Base-by-base conservation (phyloP, 148 eudicot species). In the Heliamphora exappendiculata region DNA sequence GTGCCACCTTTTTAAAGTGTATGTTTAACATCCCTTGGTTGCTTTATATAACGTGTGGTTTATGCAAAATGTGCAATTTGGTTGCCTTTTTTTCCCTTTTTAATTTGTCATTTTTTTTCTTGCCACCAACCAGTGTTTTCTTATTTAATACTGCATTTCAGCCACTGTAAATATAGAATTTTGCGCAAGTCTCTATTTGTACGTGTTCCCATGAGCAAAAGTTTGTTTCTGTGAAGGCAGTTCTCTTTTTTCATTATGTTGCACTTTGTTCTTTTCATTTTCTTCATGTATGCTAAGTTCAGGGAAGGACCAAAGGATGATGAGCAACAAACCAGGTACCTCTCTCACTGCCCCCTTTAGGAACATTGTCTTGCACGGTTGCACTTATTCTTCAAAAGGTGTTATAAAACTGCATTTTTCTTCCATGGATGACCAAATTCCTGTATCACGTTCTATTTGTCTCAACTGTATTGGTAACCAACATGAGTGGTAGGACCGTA, bases 221-320 rank as follows among this genome's bases (percentile, higher is more conserved):
- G 7, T 20, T 66, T 64, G 14, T 66, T 39, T 22, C 70, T 37
- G 29, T 66, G 47, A 37, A 20, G 41, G 45, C 70, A 37, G 24
- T 37, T 66, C 70, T 5, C 70, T 33, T 13, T 66, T 66, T 66
- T 66, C 70, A 66, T 66, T 66, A 39, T 66, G 70, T 66, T 66
- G 70, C 70, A 66, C 37, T 64, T 66, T 66, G 67, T 66, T 66
- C 70, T 66, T 36, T 66, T 66, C 47, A 66, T 66, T 66, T 66
- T 7, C 70, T 37, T 66, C 47, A 36, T 66, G 28, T 42, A 66
- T 66, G 70, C 70, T 66, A 66, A 66, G 47, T 66, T 66, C 70
- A 66, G 70, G 70, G 70, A 37, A 66, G 70, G 45, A 65, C 45
- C 6, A n/a, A 65, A 65, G 70, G 70, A 65, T 45, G 70, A 66